Base-by-base conservation (phyloP, 2,329 filamentous ascomycete species). In the Chaetothyriales sp. region DNA sequence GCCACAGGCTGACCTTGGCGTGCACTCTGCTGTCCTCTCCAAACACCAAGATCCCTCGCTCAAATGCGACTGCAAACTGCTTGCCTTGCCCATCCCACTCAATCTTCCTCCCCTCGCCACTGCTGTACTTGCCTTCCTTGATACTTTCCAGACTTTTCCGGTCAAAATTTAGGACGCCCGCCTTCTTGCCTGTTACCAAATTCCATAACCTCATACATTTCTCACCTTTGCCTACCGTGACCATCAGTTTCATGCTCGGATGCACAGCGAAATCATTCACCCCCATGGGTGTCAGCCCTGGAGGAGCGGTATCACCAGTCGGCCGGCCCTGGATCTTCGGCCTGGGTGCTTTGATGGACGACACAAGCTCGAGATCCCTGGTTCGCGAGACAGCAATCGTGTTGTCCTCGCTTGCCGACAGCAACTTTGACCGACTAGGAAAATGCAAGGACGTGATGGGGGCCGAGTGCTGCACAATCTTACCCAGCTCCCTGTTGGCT, bases 231-330 rank as follows among this genome's bases (percentile, higher is more conserved):
- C 86, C 84, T 7, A 96, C 88, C 60, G 80, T 93, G 53, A 98
- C 80, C 86, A 96, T 95, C 48, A 98, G 73, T 70, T 95, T 96
- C 77, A 94, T 86, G 65, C 86, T 93, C 0, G 92, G 90, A 65
- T 98, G 92, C 22, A 98, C 84, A 1, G 90, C 87, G 65, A 98
- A 94, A 65, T 89, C 86, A 65, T 95, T 96, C 59, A 96, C 80
- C 18, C 92, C 92, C n/a, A 82, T 79, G 0, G 89, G 89, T 22
- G 84, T 79, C 46, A 81, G 84, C 18, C 87, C 88, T 9, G 83
- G 77, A 1, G 84, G 81, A 6, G 88, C 87, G 18, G 90, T 96
- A 66, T 95, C 90, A 53, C 90, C 90, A 59, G 82, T 90, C 8
- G 90, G 89, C 56, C 89, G 76, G 26, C 87, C 87, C 55, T 79